phyloP scores from a whole-genome alignment of 2,329 filamentous ascomycete genomes.

The Didymella arachidicola region DNA sequence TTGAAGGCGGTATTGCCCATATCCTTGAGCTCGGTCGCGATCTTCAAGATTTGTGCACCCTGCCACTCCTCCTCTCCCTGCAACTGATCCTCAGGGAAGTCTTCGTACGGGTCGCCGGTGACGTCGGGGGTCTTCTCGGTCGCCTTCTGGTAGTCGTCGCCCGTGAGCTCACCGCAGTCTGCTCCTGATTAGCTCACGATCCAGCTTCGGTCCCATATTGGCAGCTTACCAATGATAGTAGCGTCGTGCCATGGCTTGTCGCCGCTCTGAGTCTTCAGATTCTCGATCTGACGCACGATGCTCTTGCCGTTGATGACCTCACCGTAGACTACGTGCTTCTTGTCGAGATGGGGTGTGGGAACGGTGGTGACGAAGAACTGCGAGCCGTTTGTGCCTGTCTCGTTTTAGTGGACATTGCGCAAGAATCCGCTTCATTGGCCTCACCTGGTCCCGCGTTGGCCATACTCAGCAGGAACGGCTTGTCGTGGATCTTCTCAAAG shows the following conservation, averaged over 20 bases:
- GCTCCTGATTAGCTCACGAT: slow-evolving; percentile 24
- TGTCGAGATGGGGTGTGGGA: slow-evolving; percentile 90
- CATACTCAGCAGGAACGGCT: slow-evolving; percentile 95
- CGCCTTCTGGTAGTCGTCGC: slow-evolving; percentile 71
- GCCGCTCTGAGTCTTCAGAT: slow-evolving; percentile 72
- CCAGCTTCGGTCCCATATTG: neutral
- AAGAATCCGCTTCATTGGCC: slow-evolving; percentile 38
- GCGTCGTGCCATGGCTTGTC: slow-evolving; percentile 82
- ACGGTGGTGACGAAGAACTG: slow-evolving; percentile 99
- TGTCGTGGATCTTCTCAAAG: slow-evolving; percentile 89
- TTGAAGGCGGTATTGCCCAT: slow-evolving; percentile 96
- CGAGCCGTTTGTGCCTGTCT: slow-evolving; percentile 85
- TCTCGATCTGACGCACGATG: slow-evolving; percentile 88
- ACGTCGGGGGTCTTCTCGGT: slow-evolving; percentile 75
- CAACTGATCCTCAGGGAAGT: slow-evolving; percentile 86
- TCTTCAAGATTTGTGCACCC: slow-evolving; percentile 74
- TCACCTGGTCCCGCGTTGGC: slow-evolving; percentile 92
- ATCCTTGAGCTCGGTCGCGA: slow-evolving; percentile 85
- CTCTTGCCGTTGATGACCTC: slow-evolving; percentile 94
- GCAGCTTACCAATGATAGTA: slow-evolving; percentile 61
- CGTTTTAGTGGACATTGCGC: slow-evolving; percentile 16
- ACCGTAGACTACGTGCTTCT: slow-evolving; percentile 97
- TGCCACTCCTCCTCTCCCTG: slow-evolving; percentile 65
- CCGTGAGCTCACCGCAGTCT: slow-evolving; percentile 86
- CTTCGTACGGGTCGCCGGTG: slow-evolving; percentile 91